Base-by-base conservation (phyloP, 176 grass and related monocot genomes). In the Musa beccarii region DNA sequence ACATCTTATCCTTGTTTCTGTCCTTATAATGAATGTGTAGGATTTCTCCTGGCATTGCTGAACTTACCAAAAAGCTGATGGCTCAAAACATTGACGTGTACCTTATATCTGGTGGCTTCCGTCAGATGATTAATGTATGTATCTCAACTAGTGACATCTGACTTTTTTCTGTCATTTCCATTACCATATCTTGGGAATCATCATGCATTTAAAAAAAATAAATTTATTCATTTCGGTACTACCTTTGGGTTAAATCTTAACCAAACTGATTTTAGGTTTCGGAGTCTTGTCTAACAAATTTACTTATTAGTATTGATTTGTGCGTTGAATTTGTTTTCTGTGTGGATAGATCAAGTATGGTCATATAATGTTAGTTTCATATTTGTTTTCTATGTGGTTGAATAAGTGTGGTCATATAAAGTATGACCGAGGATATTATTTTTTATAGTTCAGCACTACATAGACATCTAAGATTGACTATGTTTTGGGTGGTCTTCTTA, bases 71-170 rank as follows among this genome's bases (percentile, higher is more conserved):
- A 50, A 91, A 89, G 79, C 55, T 98, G 28, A 98, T 87, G 77
- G 81, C 43, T 78, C 93, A 89, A 69, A 80, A 85, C 23, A 87
- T 66, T 83, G 82, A 91, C 68, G 90, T 98, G 15, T 98, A 91
- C 83, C 83, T 98, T 79, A 78, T 98, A 54, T 98, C 94, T 54
- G 90, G 94, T 71, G 94, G 94, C 73, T 93, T 93, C 77, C 75
- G 90, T 51, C 94, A 98, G 84, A 93, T 98, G 94, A 93, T 98
- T 79, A 82, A 93, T 79, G 94, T 93, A 83, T 9, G 69, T 82
- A n/a, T 61, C 21, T 85, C 43, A 10, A 25, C 55, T 19, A 3
- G 2, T 5, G 59, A 62, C n/a, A 25, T 28, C 10, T 26, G 25
- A 25, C 63, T 5, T 29, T 11, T 25, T 26, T 66, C 21, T 26